A percentile compares a stretch with the other conserved stretches of the same genome.
Conservation (phyloP, 208 protist species). For the Acanthamoeba castellanii region DNA sequence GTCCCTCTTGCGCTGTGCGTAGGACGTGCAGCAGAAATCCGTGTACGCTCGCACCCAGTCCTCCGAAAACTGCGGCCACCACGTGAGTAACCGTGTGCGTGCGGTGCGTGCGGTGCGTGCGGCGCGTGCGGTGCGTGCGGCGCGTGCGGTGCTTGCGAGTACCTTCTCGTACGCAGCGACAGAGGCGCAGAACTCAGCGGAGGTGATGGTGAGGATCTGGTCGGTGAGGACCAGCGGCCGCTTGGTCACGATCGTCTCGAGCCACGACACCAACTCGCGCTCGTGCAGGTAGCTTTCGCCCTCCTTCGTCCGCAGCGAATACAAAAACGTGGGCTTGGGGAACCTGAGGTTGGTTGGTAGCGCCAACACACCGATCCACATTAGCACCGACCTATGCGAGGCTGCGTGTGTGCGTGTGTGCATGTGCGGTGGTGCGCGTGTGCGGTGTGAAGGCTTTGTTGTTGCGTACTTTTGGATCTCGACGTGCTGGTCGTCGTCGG, state of each 20-base stretch:
- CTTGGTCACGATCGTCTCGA: neutral
- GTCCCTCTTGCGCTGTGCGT: neutral
- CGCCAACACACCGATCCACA: too few species aligned
- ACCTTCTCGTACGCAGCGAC: neutral
- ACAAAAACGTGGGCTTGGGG: conserved; percentile 41
- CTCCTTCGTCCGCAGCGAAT: conserved; percentile 24
- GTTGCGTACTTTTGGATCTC: conserved; percentile 26
- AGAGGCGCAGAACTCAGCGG: neutral
- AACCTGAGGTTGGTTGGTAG: too few species aligned
- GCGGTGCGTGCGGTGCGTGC: too few species aligned
- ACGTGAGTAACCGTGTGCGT: too few species aligned
- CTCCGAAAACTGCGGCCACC: neutral
- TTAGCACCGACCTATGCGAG: too few species aligned
- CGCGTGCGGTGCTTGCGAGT: neutral
- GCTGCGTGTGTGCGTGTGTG: neutral
- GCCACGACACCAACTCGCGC: conserved; percentile 9
- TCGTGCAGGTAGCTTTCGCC: conserved; percentile 20
- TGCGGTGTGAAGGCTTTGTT: too few species aligned
- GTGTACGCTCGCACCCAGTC: neutral
- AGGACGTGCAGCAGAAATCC: neutral
- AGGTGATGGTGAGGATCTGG: neutral
- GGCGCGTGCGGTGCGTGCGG: too few species aligned
- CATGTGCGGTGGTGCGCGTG: neutral
- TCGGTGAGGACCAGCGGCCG: neutral
- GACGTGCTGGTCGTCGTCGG: conserved; percentile 22